phyloP scores from a whole-genome alignment of 345 rosid species.

The Rhizophora apiculata region DNA sequence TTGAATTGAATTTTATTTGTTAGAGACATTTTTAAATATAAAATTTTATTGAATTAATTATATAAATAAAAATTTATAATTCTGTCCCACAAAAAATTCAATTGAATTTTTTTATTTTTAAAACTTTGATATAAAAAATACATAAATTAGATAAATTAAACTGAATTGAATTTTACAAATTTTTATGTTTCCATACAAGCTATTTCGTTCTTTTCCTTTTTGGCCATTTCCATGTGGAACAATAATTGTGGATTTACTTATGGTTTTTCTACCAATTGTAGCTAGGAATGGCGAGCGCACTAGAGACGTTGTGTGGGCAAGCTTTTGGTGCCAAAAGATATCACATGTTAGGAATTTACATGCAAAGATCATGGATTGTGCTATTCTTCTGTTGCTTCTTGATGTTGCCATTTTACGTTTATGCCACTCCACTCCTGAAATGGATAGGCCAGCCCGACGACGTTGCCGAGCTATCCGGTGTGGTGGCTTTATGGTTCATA shows the following conservation, averaged over 20 bases:
- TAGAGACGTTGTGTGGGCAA: slow-evolving; percentile 73
- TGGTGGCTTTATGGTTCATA: slow-evolving; percentile 44
- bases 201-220: no score
- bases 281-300: slow-evolving; percentile 80
- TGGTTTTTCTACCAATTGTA: not conserved
- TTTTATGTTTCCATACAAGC: no score
- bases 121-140: no score
- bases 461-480: slow-evolving; percentile 56
- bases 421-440: slow-evolving; percentile 57
- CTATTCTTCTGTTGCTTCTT: slow-evolving; percentile 43
- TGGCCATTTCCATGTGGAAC: no score
- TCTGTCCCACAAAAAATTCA: no score
- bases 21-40: no score
- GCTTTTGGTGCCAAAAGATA: slow-evolving; percentile 64
- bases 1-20: no score
- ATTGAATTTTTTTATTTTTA: no score
- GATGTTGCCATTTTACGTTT: slow-evolving; percentile 48
- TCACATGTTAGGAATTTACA: slow-evolving; percentile 59
- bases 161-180: no score
- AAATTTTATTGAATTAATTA: no score
- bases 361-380: slow-evolving; percentile 73
- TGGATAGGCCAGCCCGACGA: slow-evolving; percentile 58
- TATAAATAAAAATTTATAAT: no score
- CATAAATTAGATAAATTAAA: no score
- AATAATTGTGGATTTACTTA: not conserved